A percentile compares a stretch with the other conserved stretches of the same genome.
Conservation (phyloP, 2,329 filamentous ascomycete genomes). For the Blastomyces parvus region DNA sequence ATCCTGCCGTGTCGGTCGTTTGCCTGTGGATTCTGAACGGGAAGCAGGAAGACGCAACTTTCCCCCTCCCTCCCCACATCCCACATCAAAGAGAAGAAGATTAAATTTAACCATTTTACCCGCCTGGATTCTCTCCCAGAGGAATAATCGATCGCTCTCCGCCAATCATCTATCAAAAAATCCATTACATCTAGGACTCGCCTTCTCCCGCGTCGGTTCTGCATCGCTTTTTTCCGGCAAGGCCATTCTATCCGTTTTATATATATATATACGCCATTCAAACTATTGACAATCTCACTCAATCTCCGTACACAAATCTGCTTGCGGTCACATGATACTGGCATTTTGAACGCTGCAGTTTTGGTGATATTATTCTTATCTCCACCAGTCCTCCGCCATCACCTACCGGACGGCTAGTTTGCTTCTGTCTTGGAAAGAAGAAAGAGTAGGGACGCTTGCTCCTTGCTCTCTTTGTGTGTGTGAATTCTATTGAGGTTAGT, state of each 20-base stretch:
- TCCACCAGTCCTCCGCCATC: background rate
- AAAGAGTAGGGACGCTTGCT: background rate
- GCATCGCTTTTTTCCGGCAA: slow-evolving; percentile 3
- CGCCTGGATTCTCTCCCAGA: background rate
- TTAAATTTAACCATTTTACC: background rate
- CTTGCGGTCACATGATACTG: slow-evolving; percentile 7
- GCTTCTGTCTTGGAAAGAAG: slow-evolving; percentile 5
- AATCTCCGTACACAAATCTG: background rate
- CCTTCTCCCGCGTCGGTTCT: background rate
- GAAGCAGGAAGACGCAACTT: slow-evolving; percentile 4
- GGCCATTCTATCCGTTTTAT: slow-evolving; percentile 2
- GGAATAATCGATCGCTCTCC: background rate
- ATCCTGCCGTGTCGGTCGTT: slow-evolving; percentile 11
- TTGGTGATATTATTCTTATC: background rate
- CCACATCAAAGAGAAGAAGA: background rate
- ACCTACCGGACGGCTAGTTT: slow-evolving; percentile 5
- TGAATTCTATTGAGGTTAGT: slow-evolving; percentile 5
- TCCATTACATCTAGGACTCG: background rate
- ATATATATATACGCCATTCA: background rate
- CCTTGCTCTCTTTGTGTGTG: background rate
- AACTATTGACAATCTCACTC: background rate
- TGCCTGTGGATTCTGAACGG: slow-evolving; percentile 6
- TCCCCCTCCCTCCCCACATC: background rate
- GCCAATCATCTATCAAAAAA: background rate
- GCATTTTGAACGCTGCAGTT: background rate